Conservation (phyloP, 2,329 filamentous ascomycete genomes). For the Stagonosporopsis cucurbitacearum region DNA sequence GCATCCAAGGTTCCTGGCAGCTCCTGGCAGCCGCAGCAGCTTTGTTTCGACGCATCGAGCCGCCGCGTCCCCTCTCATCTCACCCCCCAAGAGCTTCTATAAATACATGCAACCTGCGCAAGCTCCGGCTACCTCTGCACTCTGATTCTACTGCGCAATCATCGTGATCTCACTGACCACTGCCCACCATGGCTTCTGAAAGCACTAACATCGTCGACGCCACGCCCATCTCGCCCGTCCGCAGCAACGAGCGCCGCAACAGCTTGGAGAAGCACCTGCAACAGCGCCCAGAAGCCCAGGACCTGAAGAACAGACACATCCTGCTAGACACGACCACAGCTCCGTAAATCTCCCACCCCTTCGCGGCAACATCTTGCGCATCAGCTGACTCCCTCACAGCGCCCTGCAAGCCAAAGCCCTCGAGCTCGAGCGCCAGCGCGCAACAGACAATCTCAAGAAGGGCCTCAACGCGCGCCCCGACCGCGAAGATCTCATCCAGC, state of each 20-base stretch:
- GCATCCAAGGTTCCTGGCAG: slow-evolving; percentile 25
- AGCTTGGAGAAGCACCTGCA: slow-evolving; percentile 57
- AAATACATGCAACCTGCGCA: slow-evolving; percentile 15
- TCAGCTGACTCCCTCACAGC: slow-evolving; percentile 44
- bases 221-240: slow-evolving; percentile 51
- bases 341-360: slow-evolving; percentile 59
- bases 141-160: not conserved
- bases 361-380: not conserved
- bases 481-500: slow-evolving; percentile 78
- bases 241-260: slow-evolving; percentile 66
- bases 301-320: slow-evolving; percentile 73
- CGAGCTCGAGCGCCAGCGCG: slow-evolving; percentile 69
- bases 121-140: slow-evolving; percentile 10
- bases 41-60: slow-evolving; percentile 23
- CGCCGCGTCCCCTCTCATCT: slow-evolving; percentile 18
- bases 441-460: slow-evolving; percentile 69
- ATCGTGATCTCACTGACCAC: slow-evolving; percentile 17
- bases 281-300: slow-evolving; percentile 60
- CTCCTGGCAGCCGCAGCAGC: slow-evolving; percentile 19
- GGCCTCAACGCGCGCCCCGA: slow-evolving; percentile 69
- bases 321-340: slow-evolving; percentile 71
- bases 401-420: slow-evolving; percentile 67
- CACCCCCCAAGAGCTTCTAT: slow-evolving; percentile 16
- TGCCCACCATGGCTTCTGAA: slow-evolving; percentile 38
- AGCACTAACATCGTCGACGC: slow-evolving; percentile 41